phyloP scores from a whole-genome alignment of 2,329 filamentous ascomycete genomes.

The Colletotrichum shisoi region DNA sequence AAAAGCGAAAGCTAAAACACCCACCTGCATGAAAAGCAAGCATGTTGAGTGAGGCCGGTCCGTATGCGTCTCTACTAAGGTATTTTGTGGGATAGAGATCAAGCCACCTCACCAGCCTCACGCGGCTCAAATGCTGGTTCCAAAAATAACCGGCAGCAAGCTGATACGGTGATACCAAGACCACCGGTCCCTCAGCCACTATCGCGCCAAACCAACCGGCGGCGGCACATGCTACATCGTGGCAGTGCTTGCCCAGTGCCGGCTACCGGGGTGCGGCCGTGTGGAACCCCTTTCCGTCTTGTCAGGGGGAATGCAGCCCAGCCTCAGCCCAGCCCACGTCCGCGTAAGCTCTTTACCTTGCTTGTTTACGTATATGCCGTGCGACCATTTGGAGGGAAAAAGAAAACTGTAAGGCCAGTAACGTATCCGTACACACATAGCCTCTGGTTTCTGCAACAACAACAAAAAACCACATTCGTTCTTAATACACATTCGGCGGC shows the following conservation, averaged over 20 bases:
- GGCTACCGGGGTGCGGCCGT: slow-evolving; percentile 18
- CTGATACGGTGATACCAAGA: neutral
- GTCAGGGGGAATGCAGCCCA: slow-evolving; percentile 34
- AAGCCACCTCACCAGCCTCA: slow-evolving; percentile 6
- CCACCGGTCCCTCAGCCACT: slow-evolving; percentile 2
- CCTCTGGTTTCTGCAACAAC: slow-evolving; percentile 3
- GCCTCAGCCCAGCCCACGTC: slow-evolving; percentile 37
- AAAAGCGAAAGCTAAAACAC: slow-evolving; percentile 23
- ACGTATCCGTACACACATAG: neutral
- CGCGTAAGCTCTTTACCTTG: slow-evolving; percentile 30
- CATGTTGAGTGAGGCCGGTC: neutral
- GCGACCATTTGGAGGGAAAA: slow-evolving; percentile 33
- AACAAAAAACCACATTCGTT: neutral
- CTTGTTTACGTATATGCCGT: slow-evolving; percentile 31
- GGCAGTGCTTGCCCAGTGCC: slow-evolving; percentile 31
- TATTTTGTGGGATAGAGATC: too few relatives aligned
- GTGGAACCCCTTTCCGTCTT: slow-evolving; percentile 26
- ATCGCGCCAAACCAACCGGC: slow-evolving; percentile 12
- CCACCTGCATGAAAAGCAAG: slow-evolving; percentile 16
- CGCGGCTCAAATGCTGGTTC: neutral
- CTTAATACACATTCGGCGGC: neutral
- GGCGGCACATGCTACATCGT: slow-evolving; percentile 26
- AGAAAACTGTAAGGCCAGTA: neutral
- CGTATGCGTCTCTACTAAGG: too few relatives aligned
- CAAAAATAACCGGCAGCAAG: slow-evolving; percentile 4